Percentiles rank a stretch among this genome's conserved stretches.
Evolutionary conservation across 306 rosid genomes (phyloP).

Genomic region (Comarum palustre): DNA sequence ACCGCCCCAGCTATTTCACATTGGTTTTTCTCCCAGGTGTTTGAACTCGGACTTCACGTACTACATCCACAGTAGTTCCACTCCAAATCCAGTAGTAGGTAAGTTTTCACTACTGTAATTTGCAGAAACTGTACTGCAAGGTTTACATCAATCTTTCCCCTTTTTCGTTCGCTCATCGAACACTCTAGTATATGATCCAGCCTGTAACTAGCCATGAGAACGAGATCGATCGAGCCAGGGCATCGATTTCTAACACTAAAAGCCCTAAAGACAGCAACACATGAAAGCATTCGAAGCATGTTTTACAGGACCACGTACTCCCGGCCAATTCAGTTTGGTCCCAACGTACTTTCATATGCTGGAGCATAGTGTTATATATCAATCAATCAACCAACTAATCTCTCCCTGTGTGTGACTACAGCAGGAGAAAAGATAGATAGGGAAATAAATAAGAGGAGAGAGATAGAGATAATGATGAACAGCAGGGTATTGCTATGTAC

Average conservation of each 20-base stretch:
- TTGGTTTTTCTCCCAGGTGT: background rate
- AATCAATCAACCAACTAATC: background rate
- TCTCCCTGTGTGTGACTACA: background rate
- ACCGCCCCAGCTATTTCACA: too few relatives aligned
- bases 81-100: background rate
- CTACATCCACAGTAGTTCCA: background rate
- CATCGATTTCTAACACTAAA: background rate
- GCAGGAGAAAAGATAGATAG: background rate
- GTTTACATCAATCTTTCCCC: constrained; percentile 6
- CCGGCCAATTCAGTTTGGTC: background rate
- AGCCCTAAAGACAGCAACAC: constrained; percentile 9
- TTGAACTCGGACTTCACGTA: constrained; percentile 14
- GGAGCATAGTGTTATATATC: background rate
- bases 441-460: background rate
- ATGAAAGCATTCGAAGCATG: constrained; percentile 8
- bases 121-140: background rate
- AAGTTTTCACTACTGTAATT: background rate
- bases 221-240: background rate
- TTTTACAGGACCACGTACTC: constrained; percentile 24
- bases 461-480: constrained; percentile 6
- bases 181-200: background rate
- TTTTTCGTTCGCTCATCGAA: constrained; percentile 1
- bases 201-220: background rate
- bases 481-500: background rate
- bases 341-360: background rate